Evolutionary conservation across 2,329 filamentous ascomycete genomes (phyloP).

Genomic region (Aspergillus sp.): DNA sequence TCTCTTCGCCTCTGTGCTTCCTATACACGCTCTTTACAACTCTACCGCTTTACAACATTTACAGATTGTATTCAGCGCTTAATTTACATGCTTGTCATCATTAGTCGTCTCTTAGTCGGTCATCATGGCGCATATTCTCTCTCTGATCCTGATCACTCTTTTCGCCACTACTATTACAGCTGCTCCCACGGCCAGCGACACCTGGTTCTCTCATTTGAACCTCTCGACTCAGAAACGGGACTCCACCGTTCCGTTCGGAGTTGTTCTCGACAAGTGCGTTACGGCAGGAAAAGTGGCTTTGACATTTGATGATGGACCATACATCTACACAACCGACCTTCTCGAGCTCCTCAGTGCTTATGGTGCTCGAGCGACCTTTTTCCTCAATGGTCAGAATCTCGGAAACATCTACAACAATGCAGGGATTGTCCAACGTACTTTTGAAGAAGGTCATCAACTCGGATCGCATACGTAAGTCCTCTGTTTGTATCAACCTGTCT

Average conservation of each 20-base stretch:
- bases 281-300: conserved; percentile 55
- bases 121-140: neutral
- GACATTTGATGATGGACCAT: conserved; percentile 63
- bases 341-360: conserved; percentile 54
- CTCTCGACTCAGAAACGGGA: neutral
- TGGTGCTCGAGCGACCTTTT: conserved; percentile 60
- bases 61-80: too few relatives aligned
- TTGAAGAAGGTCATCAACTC: conserved; percentile 41
- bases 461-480: conserved; percentile 40
- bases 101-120: neutral
- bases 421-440: conserved; percentile 25
- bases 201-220: neutral
- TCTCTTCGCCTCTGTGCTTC: neutral
- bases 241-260: conserved; percentile 33
- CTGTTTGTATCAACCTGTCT: neutral
- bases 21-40: neutral
- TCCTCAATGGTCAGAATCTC: conserved; percentile 47
- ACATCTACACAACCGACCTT: conserved; percentile 53
- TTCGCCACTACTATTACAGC: conserved; percentile 2
- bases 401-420: conserved; percentile 24
- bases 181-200: neutral
- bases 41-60: too few relatives aligned
- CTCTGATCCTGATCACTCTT: neutral
- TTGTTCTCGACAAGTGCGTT: conserved; percentile 36
- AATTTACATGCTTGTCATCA: too few relatives aligned